Base-by-base conservation (phyloP, 1,284 basidiomycete genomes). In the Malassezia furfur region DNA sequence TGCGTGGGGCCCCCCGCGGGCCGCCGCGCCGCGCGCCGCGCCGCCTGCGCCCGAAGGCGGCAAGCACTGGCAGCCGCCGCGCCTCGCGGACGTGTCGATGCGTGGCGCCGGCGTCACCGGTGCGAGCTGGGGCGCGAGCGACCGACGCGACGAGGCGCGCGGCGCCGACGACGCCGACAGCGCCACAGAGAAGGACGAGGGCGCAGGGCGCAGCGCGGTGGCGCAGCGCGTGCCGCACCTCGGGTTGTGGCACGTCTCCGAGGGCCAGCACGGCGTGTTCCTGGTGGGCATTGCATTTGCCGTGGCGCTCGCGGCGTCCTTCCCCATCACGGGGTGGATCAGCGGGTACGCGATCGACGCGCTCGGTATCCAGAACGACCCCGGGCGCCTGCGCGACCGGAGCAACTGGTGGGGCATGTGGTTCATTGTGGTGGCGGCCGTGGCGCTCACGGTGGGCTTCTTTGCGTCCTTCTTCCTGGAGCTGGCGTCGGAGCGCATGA, bases 251-350 rank as follows among this genome's bases (percentile, higher is more conserved):
- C 37, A 60, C 34, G 65, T 56, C 21, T 7, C 44, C n/a, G 12
- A 25, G 31, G 10, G 19, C n/a, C 54, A 56, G 28, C 36, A 31
- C 12, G 21, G 25, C 34, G 35, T 60, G 48, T 54, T 68, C 25
- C 19, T 52, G 12, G 49, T 66, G 32, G 70, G 70, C 44, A 22
- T 59, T 5, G 12, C 63, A 2, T 63, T 65, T 1, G 56, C 61
- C 12, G 17, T 61, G 14, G 51, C 52, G 5, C 59, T 69, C 5
- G 78, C 77, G n/a, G 66, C 57, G 2, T 67, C 74, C 12, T 78
- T 78, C 53, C 74, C 76, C 1, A 60, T 78, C 14, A 67, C 70
- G 2, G 77, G 70, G 2, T 72, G 64, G 64, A 52, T 72, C 12
- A 68, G 66, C 1, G 72, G 70, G 31, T 51, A 60, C 11, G 63